Conservation (phyloP, 2,329 filamentous ascomycete genomes). For the Chalaropsis thielavioides region DNA sequence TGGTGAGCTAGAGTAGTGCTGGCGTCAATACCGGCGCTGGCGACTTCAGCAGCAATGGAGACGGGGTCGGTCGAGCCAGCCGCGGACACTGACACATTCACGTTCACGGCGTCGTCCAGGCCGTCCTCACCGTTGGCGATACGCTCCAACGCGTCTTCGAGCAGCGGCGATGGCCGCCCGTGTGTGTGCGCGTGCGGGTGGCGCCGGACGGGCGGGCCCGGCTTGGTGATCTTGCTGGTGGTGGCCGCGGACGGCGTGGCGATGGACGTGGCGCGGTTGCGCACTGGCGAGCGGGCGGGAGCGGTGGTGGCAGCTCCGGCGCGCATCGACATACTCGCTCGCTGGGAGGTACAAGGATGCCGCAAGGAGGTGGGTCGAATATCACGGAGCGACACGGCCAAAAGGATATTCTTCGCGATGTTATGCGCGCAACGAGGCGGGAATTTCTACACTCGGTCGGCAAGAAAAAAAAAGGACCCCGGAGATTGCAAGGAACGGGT, state of each 20-base stretch:
- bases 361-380: too few relatives aligned
- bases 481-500: neutral
- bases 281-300: constrained; percentile 10
- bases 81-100: neutral
- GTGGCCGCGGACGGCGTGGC: constrained; percentile 1
- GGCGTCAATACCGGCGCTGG: neutral
- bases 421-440: too few relatives aligned
- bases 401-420: too few relatives aligned
- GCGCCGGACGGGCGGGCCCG: constrained; percentile 5
- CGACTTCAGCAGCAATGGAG: neutral
- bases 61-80: neutral
- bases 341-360: neutral
- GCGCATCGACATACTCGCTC: constrained; percentile 13
- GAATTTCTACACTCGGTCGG: too few relatives aligned
- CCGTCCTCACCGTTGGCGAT: constrained; percentile 9
- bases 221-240: constrained; percentile 15
- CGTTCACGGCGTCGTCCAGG: constrained; percentile 2
- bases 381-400: neutral
- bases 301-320: constrained; percentile 11
- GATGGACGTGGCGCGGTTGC: constrained; percentile 4
- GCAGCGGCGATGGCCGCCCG: constrained; percentile 11
- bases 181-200: neutral
- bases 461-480: neutral
- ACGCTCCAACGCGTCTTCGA: constrained; percentile 13
- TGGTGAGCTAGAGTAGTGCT: constrained; percentile 5